Conservation (phyloP, 371 early-diverging fungal genomes). For the Ecytonucleospora hepatopenaei region DNA sequence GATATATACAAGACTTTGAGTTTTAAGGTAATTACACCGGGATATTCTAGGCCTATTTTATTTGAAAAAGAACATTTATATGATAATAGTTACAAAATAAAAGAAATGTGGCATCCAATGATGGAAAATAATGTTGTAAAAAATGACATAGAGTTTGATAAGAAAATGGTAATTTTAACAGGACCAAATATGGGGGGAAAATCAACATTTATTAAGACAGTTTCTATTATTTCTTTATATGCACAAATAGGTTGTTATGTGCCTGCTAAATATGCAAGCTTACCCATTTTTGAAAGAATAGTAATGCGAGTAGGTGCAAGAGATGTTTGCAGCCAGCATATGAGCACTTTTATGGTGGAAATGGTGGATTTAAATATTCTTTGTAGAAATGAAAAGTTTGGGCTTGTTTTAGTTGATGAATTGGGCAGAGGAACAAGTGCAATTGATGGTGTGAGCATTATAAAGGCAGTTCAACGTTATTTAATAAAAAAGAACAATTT, state of each 20-base stretch:
- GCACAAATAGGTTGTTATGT: conserved; percentile 84
- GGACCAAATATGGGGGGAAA: conserved; percentile 91
- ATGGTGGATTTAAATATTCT: conserved; percentile 75
- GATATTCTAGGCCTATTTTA: conserved; percentile 36
- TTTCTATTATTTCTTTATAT: conserved; percentile 70
- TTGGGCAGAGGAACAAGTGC: conserved; percentile 90
- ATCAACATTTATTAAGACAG: conserved; percentile 70
- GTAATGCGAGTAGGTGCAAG: conserved; percentile 86
- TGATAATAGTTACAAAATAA: background rate
- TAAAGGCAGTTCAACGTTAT: conserved; percentile 82
- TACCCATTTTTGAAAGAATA: conserved; percentile 74
- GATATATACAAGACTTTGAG: conserved; percentile 53
- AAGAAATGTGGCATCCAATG: background rate
- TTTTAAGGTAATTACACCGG: conserved; percentile 11
- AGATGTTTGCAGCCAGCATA: conserved; percentile 73
- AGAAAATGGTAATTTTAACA: conserved; percentile 67
- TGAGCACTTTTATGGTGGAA: conserved; percentile 75
- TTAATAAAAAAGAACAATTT: conserved; percentile 56
- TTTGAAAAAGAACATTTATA: background rate
- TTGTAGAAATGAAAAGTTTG: conserved; percentile 62
- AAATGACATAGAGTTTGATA: background rate
- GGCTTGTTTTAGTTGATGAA: conserved; percentile 80
- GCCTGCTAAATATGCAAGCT: conserved; percentile 66
- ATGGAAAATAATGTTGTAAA: background rate
- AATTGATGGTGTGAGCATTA: conserved; percentile 87